These are phyloP conservation scores for Termitomyces sp. DNA, from an alignment of 768 basidiomycete genomes.

Conservation along the genomic window DNA sequence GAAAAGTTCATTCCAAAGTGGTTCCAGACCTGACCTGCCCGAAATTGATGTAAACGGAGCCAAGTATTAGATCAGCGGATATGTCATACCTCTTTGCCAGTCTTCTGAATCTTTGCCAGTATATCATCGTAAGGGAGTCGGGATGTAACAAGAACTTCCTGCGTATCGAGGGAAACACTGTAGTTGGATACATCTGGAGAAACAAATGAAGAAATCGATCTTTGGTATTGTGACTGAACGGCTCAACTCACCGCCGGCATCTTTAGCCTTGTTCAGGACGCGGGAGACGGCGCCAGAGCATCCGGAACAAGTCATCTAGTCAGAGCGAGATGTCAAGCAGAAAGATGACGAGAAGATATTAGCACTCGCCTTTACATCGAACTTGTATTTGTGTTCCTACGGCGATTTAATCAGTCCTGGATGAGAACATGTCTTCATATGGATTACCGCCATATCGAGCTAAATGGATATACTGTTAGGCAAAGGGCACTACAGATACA, in stretches of 20 bases:
- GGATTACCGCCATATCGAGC: constrained; percentile 10
- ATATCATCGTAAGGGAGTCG: constrained; percentile 58
- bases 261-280: constrained; percentile 66
- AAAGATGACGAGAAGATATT: not conserved
- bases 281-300: constrained; percentile 81
- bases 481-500: not conserved
- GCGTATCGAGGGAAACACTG: constrained; percentile 59
- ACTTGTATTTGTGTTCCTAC: constrained; percentile 57
- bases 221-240: not conserved
- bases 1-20: constrained; percentile 29
- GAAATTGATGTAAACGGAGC: not conserved
- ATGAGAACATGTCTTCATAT: not conserved
- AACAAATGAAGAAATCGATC: not conserved
- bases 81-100: constrained; percentile 74
- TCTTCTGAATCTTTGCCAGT: constrained; percentile 78
- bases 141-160: constrained; percentile 68
- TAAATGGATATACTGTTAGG: not conserved
- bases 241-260: constrained; percentile 24
- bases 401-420: constrained; percentile 5
- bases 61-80: not conserved
- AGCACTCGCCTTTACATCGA: constrained; percentile 70
- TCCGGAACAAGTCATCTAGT: constrained; percentile 80
- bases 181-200: constrained; percentile 49
- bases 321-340: not conserved
- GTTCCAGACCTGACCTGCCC: constrained; percentile 40